Base-by-base conservation (phyloP, 257 asterid genomes). In the Rauvolfia tetraphylla region DNA sequence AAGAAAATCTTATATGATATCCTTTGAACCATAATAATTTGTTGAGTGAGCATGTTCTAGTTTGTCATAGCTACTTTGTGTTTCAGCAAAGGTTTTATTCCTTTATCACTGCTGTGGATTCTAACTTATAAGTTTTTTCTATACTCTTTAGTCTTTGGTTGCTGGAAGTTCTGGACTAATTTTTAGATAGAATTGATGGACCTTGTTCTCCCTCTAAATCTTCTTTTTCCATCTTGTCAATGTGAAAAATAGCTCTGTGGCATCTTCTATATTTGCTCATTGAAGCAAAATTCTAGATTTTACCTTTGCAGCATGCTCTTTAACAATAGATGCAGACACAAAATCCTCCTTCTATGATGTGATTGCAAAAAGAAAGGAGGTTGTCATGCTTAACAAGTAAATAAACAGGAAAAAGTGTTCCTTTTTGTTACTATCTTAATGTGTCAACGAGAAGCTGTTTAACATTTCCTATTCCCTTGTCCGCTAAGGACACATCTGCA, bases 391-490 rank as follows among this genome's bases (percentile, higher is more conserved):
- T 53, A 53, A 53, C 59, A 53, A 53, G 1, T 31, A 58, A 58
- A 58, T 58, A 12, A 58, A 58, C 33, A 58, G 12, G 25, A 1
- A 0, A 29, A 62, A 29, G 44, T 41, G 29, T 11, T 98, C 27
- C 39, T 17, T 4, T 62, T 17, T 62, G 68, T 29, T 31, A 62
- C 41, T 29, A 62, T 92, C 76, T 98, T 98, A 56, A 96, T 29
- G 68, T 23, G 31, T 61, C 39, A 61, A 13, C 7, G 31, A 23
- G 15, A 31, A 62, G 27, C 23, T 41, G 13, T 62, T 31, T 31
- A 6, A 31, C 41, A 14, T 58, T 27, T 58, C 34, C 34, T 58
- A 11, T 49, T 46, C 22, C 22, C 56, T 49, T 49, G 56, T 49
- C 91, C 4, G 22, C 22, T 49, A 49, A 49, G 56, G 9, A 18